phyloP scores from a whole-genome alignment of 495 filamentous ascomycete genomes.

The Parachaetomium inaequale region DNA sequence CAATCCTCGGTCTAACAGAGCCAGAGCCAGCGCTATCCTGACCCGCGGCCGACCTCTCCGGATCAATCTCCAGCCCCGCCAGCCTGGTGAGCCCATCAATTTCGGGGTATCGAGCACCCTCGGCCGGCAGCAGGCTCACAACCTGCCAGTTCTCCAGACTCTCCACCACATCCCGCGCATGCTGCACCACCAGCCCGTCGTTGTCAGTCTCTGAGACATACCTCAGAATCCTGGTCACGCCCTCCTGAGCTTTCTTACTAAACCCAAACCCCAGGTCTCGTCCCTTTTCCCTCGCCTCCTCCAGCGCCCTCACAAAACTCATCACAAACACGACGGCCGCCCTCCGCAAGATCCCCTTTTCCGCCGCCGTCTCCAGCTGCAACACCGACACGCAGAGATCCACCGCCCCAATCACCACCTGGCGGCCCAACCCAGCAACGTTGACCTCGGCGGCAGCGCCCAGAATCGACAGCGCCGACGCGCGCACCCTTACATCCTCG shows the following conservation, averaged over 20 bases:
- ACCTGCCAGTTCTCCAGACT: conserved; percentile 68
- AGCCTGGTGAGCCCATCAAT: conserved; percentile 32
- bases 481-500: conserved; percentile 74
- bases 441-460: conserved; percentile 64
- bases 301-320: conserved; percentile 62
- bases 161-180: conserved; percentile 67
- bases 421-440: conserved; percentile 55
- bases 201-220: conserved; percentile 66
- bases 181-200: conserved; percentile 69
- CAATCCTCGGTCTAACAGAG: conserved; percentile 42
- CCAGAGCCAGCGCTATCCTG: conserved; percentile 9
- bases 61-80: conserved; percentile 43
- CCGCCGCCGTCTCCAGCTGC: conserved; percentile 58
- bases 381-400: conserved; percentile 66
- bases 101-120: conserved; percentile 10
- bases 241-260: conserved; percentile 55
- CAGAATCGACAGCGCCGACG: conserved; percentile 74
- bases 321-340: conserved; percentile 68
- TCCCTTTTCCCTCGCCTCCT: conserved; percentile 52
- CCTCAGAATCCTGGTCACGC: conserved; percentile 58
- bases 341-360: conserved; percentile 68
- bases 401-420: conserved; percentile 54
- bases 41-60: conserved; percentile 17
- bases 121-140: conserved; percentile 42
- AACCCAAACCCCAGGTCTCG: conserved; percentile 59